These are phyloP conservation scores for Lactarius deliciosus DNA, from an alignment of 768 basidiomycete genomes.

Conservation along the genomic window DNA sequence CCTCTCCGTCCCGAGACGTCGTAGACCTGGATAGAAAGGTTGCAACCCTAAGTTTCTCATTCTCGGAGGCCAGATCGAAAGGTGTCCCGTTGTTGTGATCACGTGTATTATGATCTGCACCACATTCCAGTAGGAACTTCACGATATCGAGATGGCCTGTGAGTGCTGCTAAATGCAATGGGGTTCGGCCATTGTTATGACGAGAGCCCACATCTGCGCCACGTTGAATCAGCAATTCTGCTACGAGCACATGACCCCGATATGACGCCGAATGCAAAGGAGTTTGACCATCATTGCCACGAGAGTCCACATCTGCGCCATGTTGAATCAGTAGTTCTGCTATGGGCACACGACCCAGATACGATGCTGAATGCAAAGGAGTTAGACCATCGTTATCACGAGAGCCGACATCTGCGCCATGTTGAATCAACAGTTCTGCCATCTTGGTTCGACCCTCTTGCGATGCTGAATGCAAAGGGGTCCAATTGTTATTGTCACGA, in stretches of 20 bases:
- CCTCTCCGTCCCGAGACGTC: neutral
- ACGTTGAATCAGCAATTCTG: neutral
- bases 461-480: no score
- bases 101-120: neutral
- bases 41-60: neutral
- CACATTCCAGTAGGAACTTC: neutral
- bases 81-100: neutral
- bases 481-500: no score
- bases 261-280: neutral
- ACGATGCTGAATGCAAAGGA: no score
- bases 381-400: no score
- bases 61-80: neutral
- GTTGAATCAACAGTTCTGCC: no score
- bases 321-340: no score
- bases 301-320: neutral
- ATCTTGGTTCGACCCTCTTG: neutral
- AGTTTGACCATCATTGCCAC: neutral
- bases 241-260: neutral
- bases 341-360: no score
- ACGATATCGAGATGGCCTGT: no score
- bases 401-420: no score
- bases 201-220: conserved; percentile 1
- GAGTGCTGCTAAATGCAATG: neutral
- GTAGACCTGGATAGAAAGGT: no score
- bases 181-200: neutral